Evolutionary conservation across 441 rosid genomes (phyloP).

Genomic region (Euphorbia schlechtendalii): DNA sequence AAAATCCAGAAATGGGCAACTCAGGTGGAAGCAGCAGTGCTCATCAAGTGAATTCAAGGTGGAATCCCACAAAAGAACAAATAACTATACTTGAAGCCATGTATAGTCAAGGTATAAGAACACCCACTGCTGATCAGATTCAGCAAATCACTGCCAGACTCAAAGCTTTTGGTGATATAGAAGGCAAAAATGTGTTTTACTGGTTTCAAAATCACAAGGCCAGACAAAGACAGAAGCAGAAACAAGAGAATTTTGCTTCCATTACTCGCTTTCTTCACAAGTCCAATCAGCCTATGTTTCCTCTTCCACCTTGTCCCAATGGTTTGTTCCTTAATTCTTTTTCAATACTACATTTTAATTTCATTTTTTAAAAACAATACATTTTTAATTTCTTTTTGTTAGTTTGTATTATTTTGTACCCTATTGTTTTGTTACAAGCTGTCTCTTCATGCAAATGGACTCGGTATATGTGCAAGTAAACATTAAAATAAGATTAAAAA

Average conservation of each 20-base stretch:
- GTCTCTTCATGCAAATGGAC: conserved; percentile 33
- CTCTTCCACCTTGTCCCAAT: conserved; percentile 35
- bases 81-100: conserved; percentile 59
- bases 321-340: conserved; percentile 34
- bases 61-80: conserved; percentile 95
- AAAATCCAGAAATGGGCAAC: conserved; percentile 14
- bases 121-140: conserved; percentile 83
- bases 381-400: conserved; percentile 23
- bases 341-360: no score
- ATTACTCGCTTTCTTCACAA: conserved; percentile 46
- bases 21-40: conserved; percentile 9
- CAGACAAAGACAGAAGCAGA: conserved; percentile 84
- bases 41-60: conserved; percentile 45
- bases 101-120: conserved; percentile 73
- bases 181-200: no score
- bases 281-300: conserved; percentile 27
- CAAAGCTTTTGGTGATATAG: conserved; percentile 65
- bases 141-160: conserved; percentile 75
- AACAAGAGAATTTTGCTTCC: conserved; percentile 61
- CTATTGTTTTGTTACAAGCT: conserved; percentile 19
- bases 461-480: conserved; percentile 17
- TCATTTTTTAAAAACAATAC: no score
- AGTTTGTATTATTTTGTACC: background rate
- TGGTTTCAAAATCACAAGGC: conserved; percentile 99
- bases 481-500: background rate